Evolutionary conservation across 768 basidiomycete genomes (phyloP).

Genomic region (Russula ochroleuca): DNA sequence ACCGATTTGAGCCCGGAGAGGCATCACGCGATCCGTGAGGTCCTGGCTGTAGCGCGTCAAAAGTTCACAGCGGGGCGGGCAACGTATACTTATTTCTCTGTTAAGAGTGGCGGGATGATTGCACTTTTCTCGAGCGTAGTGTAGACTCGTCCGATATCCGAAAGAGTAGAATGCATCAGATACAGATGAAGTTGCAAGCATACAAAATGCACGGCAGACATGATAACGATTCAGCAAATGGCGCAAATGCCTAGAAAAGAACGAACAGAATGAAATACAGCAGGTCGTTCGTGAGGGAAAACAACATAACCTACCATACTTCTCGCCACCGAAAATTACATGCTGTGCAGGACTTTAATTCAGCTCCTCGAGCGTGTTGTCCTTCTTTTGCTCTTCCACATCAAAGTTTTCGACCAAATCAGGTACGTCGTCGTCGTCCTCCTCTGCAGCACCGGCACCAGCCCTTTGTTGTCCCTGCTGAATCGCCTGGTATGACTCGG

Average conservation of each 20-base stretch:
- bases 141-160: slow-evolving; percentile 15
- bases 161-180: slow-evolving; percentile 26
- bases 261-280: not conserved
- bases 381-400: slow-evolving; percentile 57
- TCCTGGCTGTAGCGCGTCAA: not conserved
- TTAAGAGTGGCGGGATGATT: not conserved
- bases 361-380: slow-evolving; percentile 43
- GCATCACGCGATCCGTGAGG: not conserved
- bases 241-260: slow-evolving; percentile 8
- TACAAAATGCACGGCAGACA: slow-evolving; percentile 24
- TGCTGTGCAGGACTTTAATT: slow-evolving; percentile 35
- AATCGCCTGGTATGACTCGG: slow-evolving; percentile 97
- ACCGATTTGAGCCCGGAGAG: not conserved
- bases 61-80: not conserved
- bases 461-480: slow-evolving; percentile 62
- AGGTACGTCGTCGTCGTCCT: slow-evolving; percentile 86
- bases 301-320: slow-evolving; percentile 8
- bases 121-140: slow-evolving; percentile 3
- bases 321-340: slow-evolving; percentile 21
- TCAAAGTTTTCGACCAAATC: slow-evolving; percentile 98
- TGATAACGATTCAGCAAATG: slow-evolving; percentile 22
- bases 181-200: slow-evolving; percentile 26
- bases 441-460: slow-evolving; percentile 46
- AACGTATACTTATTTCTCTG: not conserved
- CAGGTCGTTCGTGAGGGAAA: not conserved